These are phyloP conservation scores for Sugiyamaella smithiae DNA, from an alignment of 805 yeast species.

Conservation along the genomic window DNA sequence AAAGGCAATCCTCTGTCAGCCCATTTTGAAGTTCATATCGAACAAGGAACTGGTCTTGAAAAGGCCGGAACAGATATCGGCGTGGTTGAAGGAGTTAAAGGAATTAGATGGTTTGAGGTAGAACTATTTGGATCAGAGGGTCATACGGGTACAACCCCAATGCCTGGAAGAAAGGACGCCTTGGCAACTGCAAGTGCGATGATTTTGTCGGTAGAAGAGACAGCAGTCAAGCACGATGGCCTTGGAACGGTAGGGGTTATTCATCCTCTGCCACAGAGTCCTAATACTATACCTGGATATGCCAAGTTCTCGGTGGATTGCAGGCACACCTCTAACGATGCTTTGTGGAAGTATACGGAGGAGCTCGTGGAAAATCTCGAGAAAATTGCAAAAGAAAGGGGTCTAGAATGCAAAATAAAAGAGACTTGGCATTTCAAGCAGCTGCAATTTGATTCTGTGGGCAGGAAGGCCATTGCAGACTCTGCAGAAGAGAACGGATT, in stretches of 20 bases:
- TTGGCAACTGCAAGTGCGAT: conserved; percentile 55
- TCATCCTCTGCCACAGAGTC: conserved; percentile 55
- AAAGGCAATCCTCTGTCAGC: conserved; percentile 56
- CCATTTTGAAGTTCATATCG: conserved; percentile 73
- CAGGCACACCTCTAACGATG: conserved; percentile 52
- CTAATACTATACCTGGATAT: conserved; percentile 64
- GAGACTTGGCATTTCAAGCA: conserved; percentile 53
- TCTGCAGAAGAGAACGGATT: conserved; percentile 41
- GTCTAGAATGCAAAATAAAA: conserved; percentile 36
- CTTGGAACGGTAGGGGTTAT: conserved; percentile 59
- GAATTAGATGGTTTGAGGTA: conserved; percentile 59
- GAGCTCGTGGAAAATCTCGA: conserved; percentile 38
- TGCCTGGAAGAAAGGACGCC: conserved; percentile 59
- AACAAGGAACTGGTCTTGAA: conserved; percentile 73
- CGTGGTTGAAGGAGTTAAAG: conserved; percentile 64
- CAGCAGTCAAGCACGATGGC: conserved; percentile 52
- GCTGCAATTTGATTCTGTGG: conserved; percentile 51
- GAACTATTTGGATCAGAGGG: conserved; percentile 61
- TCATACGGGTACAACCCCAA: conserved; percentile 74
- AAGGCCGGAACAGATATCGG: conserved; percentile 56
- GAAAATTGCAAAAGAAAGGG: conserved; percentile 33
- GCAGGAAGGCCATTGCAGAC: conserved; percentile 50
- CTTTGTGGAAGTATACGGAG: conserved; percentile 36
- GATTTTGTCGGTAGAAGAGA: conserved; percentile 53
- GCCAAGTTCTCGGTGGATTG: conserved; percentile 60